Base-by-base conservation (phyloP, 345 rosid species). In the Lepidium didymum region DNA sequence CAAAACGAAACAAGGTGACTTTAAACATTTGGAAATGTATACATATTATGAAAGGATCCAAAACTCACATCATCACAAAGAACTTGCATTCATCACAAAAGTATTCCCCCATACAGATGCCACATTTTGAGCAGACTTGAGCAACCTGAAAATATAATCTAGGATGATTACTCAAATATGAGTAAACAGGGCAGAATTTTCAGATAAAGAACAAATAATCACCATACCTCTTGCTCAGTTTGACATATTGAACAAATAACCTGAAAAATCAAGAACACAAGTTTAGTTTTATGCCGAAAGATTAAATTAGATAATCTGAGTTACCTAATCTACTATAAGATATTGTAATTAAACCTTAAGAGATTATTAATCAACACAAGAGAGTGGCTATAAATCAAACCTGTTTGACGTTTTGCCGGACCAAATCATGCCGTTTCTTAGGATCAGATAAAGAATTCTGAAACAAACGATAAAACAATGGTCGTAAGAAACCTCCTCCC, bases 31-130 rank as follows among this genome's bases (percentile, higher is more conserved):
- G 18, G 38, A 51, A 21, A 10, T 5, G 56, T 12, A 29, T 5
- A 14, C 1, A 15, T 14, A 7, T 15, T 8, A 53, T 8, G 18
- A 16, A 56, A 60, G 49, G 10, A 58, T 51, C 6, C 41, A 62
- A 23, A 46, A 33, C 78, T 85, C 62, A 89, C 94, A 69, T 87
- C 85, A 71, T 87, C 92, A 23, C 87, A 34, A 82, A 89, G 76
- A 92, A 92, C 56, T 84, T 89, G 85, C 91, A 92, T 40, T 80
- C 43, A 45, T 69, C 27, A 57, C 94, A 87, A 61, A 81, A 89
- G 65, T 92, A 92, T 68, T 89, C 89, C 21, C 89, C 96, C 96
- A 86, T 86, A 68, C 23, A 75, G 41, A 87, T 84, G 16, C 91
- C 87, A 36, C 96, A 92, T 33, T 62, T 75, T 0, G 67, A 74